phyloP scores from a whole-genome alignment of 176 grass and related monocot genomes.

The Alloteropsis semialata region DNA sequence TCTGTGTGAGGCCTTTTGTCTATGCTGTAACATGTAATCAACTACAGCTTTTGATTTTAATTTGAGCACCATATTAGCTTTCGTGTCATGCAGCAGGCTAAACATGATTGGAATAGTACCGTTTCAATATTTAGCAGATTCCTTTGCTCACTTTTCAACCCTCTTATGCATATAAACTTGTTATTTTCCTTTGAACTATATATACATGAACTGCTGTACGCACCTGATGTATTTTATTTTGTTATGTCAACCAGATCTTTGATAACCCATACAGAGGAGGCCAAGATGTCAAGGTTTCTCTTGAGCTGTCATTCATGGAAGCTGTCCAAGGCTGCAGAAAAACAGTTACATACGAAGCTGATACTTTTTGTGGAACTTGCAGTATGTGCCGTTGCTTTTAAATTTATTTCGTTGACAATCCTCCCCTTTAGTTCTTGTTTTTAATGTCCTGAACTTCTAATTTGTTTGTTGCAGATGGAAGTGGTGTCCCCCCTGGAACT shows the following conservation, averaged over 20 bases:
- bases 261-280: conserved; percentile 65
- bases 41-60: neutral
- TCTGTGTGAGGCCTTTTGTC: conserved; percentile 6
- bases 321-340: conserved; percentile 96
- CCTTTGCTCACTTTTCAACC: neutral
- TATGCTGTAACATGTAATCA: neutral
- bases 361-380: conserved; percentile 80
- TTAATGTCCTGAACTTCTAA: conserved; percentile 9
- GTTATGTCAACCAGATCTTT: conserved; percentile 70
- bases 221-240: conserved; percentile 34
- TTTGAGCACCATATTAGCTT: neutral
- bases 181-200: neutral
- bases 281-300: conserved; percentile 94
- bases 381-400: conserved; percentile 61
- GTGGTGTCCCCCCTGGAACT: conserved; percentile 88
- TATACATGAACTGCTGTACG: neutral
- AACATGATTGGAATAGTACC: neutral
- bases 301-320: conserved; percentile 97
- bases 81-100: neutral
- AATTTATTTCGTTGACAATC: no score
- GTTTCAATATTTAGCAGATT: conserved; percentile 9
- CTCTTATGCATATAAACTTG: neutral
- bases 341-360: conserved; percentile 71
- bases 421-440: neutral
- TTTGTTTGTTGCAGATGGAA: conserved; percentile 70